Evolutionary conservation across 176 grass and related monocot species (phyloP), one percentile per base, ranked within the genome.

Genomic region (Typha latifolia): DNA sequence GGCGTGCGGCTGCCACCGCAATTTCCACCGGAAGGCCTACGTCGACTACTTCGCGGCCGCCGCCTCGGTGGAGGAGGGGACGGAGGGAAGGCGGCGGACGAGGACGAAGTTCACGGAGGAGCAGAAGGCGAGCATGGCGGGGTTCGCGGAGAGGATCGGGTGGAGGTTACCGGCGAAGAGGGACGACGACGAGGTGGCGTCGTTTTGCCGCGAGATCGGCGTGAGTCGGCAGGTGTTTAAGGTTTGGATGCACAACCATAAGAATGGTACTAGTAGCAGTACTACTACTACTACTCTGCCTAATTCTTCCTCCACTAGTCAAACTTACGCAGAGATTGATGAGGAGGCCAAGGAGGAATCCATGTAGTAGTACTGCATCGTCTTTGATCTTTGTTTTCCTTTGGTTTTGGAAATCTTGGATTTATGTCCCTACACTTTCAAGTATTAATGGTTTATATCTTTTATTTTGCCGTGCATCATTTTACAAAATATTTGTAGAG

Each of bases 1-100:
- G 0, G 70, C 70, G 12, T 72, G 70, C 70, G 70, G 70, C 0
- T 72, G 70, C 70, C 70, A 63, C 70, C 20, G 70, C 32, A 72
- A 72, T 57, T 72, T 72, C 43, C 70, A 72, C 70, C 70, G 70
- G 0, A 62, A 62, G 43, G 70, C 13, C n/a, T 57, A 16, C 52
- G 15, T 20, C n/a, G 52, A 12, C 63, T 3, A 3, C 19, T 57
- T 14, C 2, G 29, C 3, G 23, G 5, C 27, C 26, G 12, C 62
- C 0, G 24, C 26, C 62, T 2, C 62, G 13, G 16, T 24, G 19
- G n/a, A 22, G 34, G 19, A 48, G 24, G 12, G 43, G 66, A 18
- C 29, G 24, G 1, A 69, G 19, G 49, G 19, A 14, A 69, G 31
- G 19, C 12, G 18, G 37, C 66, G 34, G 19, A 48, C 66, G 66